Evolutionary conservation across 129 eudicot genomes (phyloP), one percentile per base, ranked within the genome.

Genomic region (Mikania micrantha): DNA sequence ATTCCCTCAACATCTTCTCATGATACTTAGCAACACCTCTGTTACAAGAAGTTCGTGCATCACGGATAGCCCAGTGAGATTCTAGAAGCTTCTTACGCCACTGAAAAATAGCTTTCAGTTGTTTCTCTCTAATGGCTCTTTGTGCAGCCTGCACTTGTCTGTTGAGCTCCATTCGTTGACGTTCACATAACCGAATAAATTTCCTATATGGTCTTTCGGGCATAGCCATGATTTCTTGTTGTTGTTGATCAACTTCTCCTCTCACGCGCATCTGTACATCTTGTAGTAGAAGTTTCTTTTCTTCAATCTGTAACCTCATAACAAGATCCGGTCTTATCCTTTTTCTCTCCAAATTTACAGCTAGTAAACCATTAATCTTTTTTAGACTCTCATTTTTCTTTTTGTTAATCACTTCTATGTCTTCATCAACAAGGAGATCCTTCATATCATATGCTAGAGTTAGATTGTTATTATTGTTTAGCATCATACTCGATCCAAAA

Each of bases 1-100:
- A 93, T 80, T 93, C 99, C 85, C 88, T 84, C 77, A 93, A 81
- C 96, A 86, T 86, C 74, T 82, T 85, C 76, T 93, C 99, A 71
- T 93, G 99, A 76, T 93, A 93, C 58, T 93, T 93, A 27, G 96
- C 96, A 50, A 93, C 96, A 56, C 99, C 99, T 79, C 95, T 80
- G 47, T 93, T 93, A 8, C 99, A 88, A 25, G 96, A 88, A 69
- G 96, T 93, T 52, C 99, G 77, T 52, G 99, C 96, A 79, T 93
- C 99, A 47, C 99, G 92, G 25, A 89, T 84, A 3, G 83, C 95
- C 99, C 99, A 93, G 67, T 93, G 99, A 42, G 96, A 78, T 81
- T 93, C 99, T 24, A 89, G 90, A 73, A 93, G 96, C 96, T 93
- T 93, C 92, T 93, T 93, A 56, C 99, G 96, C 99, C 99, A 93